A percentile compares a stretch with the other conserved stretches of the same genome.
Evolutionary conservation across 768 basidiomycete genomes (phyloP).

Genomic region (Crepidotus variabilis): DNA sequence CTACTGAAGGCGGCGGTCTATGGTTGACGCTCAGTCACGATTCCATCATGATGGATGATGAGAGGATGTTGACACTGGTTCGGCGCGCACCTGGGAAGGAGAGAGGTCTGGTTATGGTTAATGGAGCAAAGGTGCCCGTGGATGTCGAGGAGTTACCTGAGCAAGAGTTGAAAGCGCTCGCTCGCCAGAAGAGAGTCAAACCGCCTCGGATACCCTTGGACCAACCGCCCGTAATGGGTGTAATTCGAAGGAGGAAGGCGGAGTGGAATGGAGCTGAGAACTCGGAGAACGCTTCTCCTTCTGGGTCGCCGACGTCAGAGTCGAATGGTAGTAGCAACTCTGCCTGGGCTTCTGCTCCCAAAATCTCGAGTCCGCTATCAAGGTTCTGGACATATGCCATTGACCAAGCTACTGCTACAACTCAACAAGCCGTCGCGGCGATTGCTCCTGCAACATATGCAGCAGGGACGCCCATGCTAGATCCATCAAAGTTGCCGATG

Average conservation of each 20-base stretch:
- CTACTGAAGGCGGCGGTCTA: conserved; percentile 83
- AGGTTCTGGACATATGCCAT: conserved; percentile 73
- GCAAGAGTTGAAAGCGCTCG: conserved; percentile 76
- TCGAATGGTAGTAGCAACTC: conserved; percentile 13
- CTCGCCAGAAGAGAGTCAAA: conserved; percentile 83
- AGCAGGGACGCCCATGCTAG: conserved; percentile 38
- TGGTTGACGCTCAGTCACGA: conserved; percentile 95
- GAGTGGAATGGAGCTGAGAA: conserved; percentile 56
- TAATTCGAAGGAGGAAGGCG: conserved; percentile 61
- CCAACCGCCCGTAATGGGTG: conserved; percentile 80
- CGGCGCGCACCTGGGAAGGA: conserved; percentile 75
- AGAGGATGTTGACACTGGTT: conserved; percentile 71
- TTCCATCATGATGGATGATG: conserved; percentile 69
- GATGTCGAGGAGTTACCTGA: conserved; percentile 90
- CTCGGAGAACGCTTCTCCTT: conserved; percentile 8
- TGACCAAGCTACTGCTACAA: conserved; percentile 69
- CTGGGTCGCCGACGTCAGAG: conserved; percentile 8
- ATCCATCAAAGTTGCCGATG: conserved; percentile 65
- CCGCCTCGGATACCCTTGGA: conserved; percentile 87
- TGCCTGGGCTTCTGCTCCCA: conserved; percentile 57
- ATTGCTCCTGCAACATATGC: conserved; percentile 54
- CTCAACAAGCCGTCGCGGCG: conserved; percentile 75
- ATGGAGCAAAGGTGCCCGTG: conserved; percentile 79
- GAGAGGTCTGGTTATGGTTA: conserved; percentile 82
- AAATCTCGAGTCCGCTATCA: conserved; percentile 64